These are phyloP conservation scores for Acrasis kona DNA, from an alignment of 78 protist genomes.

Conservation along the genomic window DNA sequence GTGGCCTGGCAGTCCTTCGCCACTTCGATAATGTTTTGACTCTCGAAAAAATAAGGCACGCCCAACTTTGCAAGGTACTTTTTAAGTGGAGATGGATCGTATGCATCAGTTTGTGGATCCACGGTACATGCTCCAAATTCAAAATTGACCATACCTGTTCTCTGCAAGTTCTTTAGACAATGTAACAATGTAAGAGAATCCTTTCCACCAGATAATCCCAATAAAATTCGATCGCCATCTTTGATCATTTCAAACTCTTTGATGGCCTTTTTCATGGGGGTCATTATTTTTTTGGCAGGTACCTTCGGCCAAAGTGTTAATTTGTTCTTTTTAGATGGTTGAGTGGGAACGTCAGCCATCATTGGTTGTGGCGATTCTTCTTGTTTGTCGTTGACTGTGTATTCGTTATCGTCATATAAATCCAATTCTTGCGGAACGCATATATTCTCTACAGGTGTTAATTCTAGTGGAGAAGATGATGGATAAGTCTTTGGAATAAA, in stretches of 20 bases:
- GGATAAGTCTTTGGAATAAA: constrained; percentile 2
- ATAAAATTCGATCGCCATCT: constrained; percentile 53
- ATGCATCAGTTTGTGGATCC: constrained; percentile 71
- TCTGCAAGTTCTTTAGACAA: constrained; percentile 21
- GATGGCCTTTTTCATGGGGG: constrained; percentile 23
- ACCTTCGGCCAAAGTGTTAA: constrained; percentile 41
- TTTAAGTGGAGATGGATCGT: constrained; percentile 68
- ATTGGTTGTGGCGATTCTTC: constrained; percentile 13
- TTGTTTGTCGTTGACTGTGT: background rate
- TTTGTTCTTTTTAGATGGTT: constrained; percentile 54
- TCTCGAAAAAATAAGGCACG: constrained; percentile 30
- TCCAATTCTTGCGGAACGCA: background rate
- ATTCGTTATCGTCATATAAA: background rate
- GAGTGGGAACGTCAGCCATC: constrained; percentile 25
- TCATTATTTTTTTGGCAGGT: background rate
- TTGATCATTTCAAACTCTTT: constrained; percentile 40
- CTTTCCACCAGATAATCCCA: constrained; percentile 74
- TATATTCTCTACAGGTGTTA: no score
- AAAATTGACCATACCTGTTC: constrained; percentile 18
- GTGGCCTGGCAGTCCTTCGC: constrained; percentile 2
- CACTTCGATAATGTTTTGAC: constrained; percentile 29
- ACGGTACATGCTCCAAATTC: constrained; percentile 64
- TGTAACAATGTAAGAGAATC: constrained; percentile 63
- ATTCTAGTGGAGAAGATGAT: background rate
- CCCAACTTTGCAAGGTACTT: constrained; percentile 33